phyloP scores from a whole-genome alignment of 2,329 filamentous ascomycete species.

The Ustulina deusta region DNA sequence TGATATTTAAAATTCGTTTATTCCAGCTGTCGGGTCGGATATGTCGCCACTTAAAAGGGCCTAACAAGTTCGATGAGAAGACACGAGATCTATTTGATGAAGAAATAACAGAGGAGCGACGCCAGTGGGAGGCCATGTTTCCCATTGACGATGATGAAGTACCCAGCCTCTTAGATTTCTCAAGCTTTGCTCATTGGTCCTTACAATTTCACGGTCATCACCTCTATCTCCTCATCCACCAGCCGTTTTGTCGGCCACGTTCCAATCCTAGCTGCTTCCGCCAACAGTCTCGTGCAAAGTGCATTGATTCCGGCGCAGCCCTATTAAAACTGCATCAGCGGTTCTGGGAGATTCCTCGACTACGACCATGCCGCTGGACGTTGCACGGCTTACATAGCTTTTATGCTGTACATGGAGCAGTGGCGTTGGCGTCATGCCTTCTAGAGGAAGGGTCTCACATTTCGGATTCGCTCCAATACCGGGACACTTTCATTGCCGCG shows the following conservation, averaged over 20 bases:
- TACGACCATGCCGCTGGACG: slow-evolving; percentile 31
- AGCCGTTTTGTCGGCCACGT: slow-evolving; percentile 33
- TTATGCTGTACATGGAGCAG: slow-evolving; percentile 30
- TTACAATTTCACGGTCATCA: slow-evolving; percentile 32
- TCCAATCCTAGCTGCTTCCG: slow-evolving; percentile 32
- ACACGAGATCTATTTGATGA: slow-evolving; percentile 30
- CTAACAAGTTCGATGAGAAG: slow-evolving; percentile 32
- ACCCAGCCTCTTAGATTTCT: slow-evolving; percentile 26
- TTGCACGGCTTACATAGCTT: slow-evolving; percentile 31
- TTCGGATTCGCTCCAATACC: slow-evolving; percentile 24
- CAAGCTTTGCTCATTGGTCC: slow-evolving; percentile 30
- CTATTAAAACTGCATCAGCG: slow-evolving; percentile 27
- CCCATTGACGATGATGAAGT: slow-evolving; percentile 18
- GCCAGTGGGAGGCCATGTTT: slow-evolving; percentile 24
- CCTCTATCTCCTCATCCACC: slow-evolving; percentile 32
- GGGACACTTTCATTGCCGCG: slow-evolving; percentile 22
- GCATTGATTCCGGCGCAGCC: slow-evolving; percentile 29
- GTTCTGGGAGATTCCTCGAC: slow-evolving; percentile 29
- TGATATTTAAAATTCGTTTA: slow-evolving; percentile 34
- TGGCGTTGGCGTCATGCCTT: slow-evolving; percentile 32
- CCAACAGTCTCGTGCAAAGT: slow-evolving; percentile 28
- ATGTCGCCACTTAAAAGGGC: slow-evolving; percentile 32
- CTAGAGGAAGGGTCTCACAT: slow-evolving; percentile 29
- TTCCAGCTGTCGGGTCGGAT: slow-evolving; percentile 33
- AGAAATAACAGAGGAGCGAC: slow-evolving; percentile 31